A percentile compares a stretch with the other conserved stretches of the same genome.
Evolutionary conservation across 108 stramenopile species (phyloP).

Genomic region (Skeletonema potamos): DNA sequence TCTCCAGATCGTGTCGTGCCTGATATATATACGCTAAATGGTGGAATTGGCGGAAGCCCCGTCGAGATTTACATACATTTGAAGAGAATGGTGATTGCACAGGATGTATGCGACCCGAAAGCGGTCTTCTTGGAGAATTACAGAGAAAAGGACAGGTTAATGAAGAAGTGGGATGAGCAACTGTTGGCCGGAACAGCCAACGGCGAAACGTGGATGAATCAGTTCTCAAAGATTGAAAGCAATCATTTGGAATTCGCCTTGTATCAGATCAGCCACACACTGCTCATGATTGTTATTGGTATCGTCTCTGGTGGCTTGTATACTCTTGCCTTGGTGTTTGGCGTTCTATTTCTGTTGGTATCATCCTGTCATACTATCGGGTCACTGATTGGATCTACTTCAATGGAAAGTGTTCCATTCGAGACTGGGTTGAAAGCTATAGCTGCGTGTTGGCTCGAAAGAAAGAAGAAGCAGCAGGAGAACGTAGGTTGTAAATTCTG

Average conservation of each 20-base stretch:
- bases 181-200: conserved; percentile 12
- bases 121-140: conserved; percentile 49
- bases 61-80: conserved; percentile 52
- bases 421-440: conserved; percentile 53
- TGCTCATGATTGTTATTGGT: conserved; percentile 16
- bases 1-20: conserved; percentile 47
- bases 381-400: conserved; percentile 33
- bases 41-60: conserved; percentile 37
- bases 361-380: conserved; percentile 46
- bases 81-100: conserved; percentile 20
- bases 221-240: conserved; percentile 13
- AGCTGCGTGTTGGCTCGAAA: neutral
- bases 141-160: conserved; percentile 38
- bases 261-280: conserved; percentile 25
- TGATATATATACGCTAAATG: conserved; percentile 48
- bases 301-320: conserved; percentile 1
- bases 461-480: neutral
- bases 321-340: conserved; percentile 2
- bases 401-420: conserved; percentile 53
- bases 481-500: no score
- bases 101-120: conserved; percentile 33
- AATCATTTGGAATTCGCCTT: conserved; percentile 15
- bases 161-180: conserved; percentile 42
- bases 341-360: conserved; percentile 24
- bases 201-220: conserved; percentile 19